Evolutionary conservation across 345 rosid species (phyloP).

Genomic region (Garcia nutans): DNA sequence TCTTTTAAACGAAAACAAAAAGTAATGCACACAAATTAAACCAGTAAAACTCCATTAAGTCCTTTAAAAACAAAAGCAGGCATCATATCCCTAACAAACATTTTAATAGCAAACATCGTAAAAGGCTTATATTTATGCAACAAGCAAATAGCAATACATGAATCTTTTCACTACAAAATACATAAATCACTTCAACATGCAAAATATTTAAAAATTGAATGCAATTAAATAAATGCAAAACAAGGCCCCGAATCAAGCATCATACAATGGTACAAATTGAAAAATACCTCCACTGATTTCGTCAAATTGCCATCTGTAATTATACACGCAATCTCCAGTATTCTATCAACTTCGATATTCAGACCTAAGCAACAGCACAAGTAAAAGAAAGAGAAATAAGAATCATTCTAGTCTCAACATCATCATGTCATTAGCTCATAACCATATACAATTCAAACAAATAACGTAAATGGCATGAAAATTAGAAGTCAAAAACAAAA

Average conservation of each 20-base stretch:
- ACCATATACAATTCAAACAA: neutral
- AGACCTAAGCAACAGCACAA: slow-evolving; percentile 53
- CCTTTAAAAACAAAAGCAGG: no score
- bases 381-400: slow-evolving; percentile 17
- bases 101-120: neutral
- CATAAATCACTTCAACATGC: neutral
- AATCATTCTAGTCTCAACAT: neutral
- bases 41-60: no score
- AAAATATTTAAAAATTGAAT: neutral
- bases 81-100: no score
- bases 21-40: neutral
- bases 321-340: slow-evolving; percentile 93
- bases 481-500: no score
- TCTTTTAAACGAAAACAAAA: no score
- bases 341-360: slow-evolving; percentile 70
- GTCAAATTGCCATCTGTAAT: slow-evolving; percentile 75
- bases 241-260: neutral
- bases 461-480: neutral
- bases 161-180: neutral
- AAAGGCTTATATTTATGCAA: neutral
- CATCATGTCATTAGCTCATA: neutral
- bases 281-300: slow-evolving; percentile 69
- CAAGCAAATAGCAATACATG: neutral
- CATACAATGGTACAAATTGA: slow-evolving; percentile 3
- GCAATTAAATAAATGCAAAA: neutral